These are phyloP conservation scores for Hypholoma sublateritium DNA, from an alignment of 768 basidiomycete genomes.

Conservation along the genomic window DNA sequence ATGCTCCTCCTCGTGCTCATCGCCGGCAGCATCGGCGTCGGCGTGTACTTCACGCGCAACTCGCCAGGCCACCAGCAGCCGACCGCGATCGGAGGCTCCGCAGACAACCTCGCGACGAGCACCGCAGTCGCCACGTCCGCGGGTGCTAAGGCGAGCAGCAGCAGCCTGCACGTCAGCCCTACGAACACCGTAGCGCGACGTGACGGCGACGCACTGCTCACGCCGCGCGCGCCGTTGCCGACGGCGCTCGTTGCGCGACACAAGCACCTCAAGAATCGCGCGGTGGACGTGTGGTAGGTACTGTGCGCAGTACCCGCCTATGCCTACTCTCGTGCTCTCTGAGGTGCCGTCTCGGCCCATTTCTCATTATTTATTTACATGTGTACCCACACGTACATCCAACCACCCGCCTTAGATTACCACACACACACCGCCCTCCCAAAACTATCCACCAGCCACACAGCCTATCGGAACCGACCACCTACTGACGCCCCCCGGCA, in stretches of 20 bases:
- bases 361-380: background rate
- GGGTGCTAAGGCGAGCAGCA: conserved; percentile 22
- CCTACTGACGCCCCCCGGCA: background rate
- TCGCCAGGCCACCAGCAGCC: conserved; percentile 50
- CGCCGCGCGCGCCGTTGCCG: background rate
- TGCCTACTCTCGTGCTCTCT: background rate
- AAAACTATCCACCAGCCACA: background rate
- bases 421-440: background rate
- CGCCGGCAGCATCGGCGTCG: conserved; percentile 58
- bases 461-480: background rate
- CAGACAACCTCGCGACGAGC: conserved; percentile 33
- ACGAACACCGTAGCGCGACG: conserved; percentile 56
- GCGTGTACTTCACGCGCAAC: conserved; percentile 58
- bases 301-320: background rate
- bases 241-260: conserved; percentile 1
- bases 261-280: background rate
- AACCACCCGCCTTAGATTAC: background rate
- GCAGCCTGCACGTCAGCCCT: conserved; percentile 50
- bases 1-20: conserved; percentile 53
- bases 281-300: background rate
- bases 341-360: background rate
- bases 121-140: conserved; percentile 12
- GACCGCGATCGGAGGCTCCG: conserved; percentile 61
- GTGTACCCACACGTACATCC: background rate
- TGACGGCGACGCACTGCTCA: conserved; percentile 7